Evolutionary conservation across 2,329 filamentous ascomycete genomes (phyloP).

Genomic region (Colletotrichum liriopes): DNA sequence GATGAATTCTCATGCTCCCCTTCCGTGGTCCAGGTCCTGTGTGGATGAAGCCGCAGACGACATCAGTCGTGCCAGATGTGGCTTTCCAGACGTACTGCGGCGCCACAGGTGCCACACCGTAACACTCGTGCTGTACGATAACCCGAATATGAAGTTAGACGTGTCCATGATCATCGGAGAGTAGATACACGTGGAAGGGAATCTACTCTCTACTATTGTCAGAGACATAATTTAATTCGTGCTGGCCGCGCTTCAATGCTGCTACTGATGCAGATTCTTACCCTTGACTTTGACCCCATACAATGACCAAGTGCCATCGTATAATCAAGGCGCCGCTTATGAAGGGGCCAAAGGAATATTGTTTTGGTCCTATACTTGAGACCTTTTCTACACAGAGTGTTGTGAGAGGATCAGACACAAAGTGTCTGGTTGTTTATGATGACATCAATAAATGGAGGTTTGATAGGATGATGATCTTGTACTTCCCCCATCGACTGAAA

Average conservation of each 20-base stretch:
- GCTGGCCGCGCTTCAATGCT: background rate
- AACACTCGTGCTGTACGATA: no score
- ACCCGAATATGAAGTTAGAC: background rate
- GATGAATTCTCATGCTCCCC: background rate
- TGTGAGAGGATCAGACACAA: no score
- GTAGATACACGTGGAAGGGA: background rate
- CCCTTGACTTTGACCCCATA: background rate
- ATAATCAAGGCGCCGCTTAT: background rate
- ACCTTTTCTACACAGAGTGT: no score
- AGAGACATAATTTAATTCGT: background rate
- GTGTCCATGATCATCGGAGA: no score
- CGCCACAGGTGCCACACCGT: no score
- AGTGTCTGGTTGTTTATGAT: background rate
- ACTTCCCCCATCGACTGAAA: no score
- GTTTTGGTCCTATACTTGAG: background rate
- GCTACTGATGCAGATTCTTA: background rate
- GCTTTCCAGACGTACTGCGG: no score
- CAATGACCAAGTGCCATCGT: background rate
- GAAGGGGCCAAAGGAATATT: background rate
- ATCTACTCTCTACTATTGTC: no score
- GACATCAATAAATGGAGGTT: background rate
- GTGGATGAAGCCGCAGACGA: no score
- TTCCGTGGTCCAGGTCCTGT: background rate
- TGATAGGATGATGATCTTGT: background rate
- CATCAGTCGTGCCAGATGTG: no score